Evolutionary conservation across 1,284 basidiomycete species (phyloP), one percentile per base, ranked within the genome.

Genomic region (Cystobasidium slooffiae): DNA sequence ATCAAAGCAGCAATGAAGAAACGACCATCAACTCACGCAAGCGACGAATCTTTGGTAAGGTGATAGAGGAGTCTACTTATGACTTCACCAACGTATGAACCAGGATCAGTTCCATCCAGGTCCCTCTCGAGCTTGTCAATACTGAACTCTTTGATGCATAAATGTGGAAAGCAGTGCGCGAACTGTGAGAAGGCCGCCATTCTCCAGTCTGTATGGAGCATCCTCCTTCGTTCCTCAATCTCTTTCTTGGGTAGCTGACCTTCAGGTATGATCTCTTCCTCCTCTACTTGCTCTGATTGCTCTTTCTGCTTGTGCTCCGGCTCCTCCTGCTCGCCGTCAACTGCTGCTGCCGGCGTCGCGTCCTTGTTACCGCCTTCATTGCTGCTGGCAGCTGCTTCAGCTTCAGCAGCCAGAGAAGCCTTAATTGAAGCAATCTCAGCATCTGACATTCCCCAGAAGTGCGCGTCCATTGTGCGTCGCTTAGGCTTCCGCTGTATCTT

Each of bases 31-130:
- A 81, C 84, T 78, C 72, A 85, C 84, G 83, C 82, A 75, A 86
- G 84, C 68, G 81, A 81, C 10, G 83, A 79, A 77, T 86, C 84
- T 70, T 84, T 83, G 0, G 85, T 86, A 63, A 86, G 80, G 8
- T 83, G 82, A 75, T 84, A 84, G 49, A 86, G 82, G 22, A 86
- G 78, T 56, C 84, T 83, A 63, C 81, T 81, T 59, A 85, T 78
- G 52, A 85, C 79, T 44, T 83, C 82, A 1, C 84, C 84, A 85
- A 78, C 62, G 39, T 68, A 74, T 6, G 84, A 58, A n/a, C 78
- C 78, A n/a, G 78, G 78, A 65, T 84, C 84, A 18, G 81, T 80
- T 14, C 83, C 82, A 67, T 85, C 84, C 61, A 86, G 79, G 77
- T 86, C 85, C 22, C 76, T 72, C 76, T 86, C 86, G n/a, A 86